phyloP scores from a whole-genome alignment of 352 stramenopile genomes.

The Pythium brassicae region DNA sequence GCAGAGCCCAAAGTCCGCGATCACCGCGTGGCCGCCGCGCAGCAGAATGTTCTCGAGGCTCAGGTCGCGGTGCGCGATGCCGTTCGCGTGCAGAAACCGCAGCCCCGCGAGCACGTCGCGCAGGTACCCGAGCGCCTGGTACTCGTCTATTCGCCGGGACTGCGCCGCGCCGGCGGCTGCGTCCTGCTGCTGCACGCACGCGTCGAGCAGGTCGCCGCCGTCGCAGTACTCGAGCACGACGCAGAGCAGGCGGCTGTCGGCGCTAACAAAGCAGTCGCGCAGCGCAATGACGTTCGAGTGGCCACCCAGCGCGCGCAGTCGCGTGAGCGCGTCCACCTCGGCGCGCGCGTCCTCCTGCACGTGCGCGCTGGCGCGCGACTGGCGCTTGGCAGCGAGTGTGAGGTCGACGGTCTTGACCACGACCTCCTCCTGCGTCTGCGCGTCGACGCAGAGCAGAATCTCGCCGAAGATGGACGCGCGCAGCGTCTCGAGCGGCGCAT shows the following conservation, averaged over 20 bases:
- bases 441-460: constrained; percentile 60
- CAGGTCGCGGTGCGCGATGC: constrained; percentile 91
- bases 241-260: constrained; percentile 40
- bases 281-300: constrained; percentile 73
- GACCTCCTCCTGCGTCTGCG: constrained; percentile 45
- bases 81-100: constrained; percentile 56
- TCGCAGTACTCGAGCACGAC: constrained; percentile 80
- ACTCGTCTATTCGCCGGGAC: constrained; percentile 31
- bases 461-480: constrained; percentile 65
- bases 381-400: constrained; percentile 43
- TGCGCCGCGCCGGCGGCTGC: constrained; percentile 11
- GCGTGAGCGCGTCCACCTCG: constrained; percentile 63
- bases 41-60: constrained; percentile 98
- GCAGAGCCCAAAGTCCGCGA: constrained; percentile 71
- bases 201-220: constrained; percentile 65
- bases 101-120: constrained; percentile 65
- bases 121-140: constrained; percentile 49
- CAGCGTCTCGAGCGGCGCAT: constrained; percentile 40
- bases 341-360: constrained; percentile 70
- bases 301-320: constrained; percentile 42
- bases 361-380: constrained; percentile 37
- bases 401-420: constrained; percentile 74
- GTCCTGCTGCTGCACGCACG: constrained; percentile 22
- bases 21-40: constrained; percentile 43
- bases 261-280: constrained; percentile 60